A percentile compares a stretch with the other conserved stretches of the same genome.
Conservation (phyloP, 495 filamentous ascomycete species). For the Aspergillus carlsbadensis region DNA sequence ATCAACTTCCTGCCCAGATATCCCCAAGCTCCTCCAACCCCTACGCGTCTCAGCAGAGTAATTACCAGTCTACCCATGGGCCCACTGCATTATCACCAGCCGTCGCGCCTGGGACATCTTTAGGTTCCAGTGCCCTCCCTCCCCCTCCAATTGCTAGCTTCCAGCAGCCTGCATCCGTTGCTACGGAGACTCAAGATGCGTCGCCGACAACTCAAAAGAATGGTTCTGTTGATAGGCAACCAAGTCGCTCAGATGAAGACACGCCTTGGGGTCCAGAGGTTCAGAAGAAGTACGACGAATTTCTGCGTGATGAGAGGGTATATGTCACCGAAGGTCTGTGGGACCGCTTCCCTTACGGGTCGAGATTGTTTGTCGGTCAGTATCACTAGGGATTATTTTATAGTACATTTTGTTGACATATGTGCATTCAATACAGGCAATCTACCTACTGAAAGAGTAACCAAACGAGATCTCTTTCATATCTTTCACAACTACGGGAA, state of each 20-base stretch:
- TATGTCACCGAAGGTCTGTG: conserved; percentile 88
- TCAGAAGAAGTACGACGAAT: conserved; percentile 78
- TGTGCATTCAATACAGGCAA: conserved; percentile 62
- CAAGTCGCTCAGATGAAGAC: conserved; percentile 42
- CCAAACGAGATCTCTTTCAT: conserved; percentile 90
- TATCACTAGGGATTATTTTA: conserved; percentile 13
- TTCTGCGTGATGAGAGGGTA: conserved; percentile 72
- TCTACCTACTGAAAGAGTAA: conserved; percentile 86
- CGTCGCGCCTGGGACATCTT: conserved; percentile 53
- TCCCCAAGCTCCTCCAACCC: conserved; percentile 34
- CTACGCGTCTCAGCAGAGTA: conserved; percentile 43
- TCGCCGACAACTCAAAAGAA: conserved; percentile 26
- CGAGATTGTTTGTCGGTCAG: conserved; percentile 89
- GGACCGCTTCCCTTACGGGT: conserved; percentile 87
- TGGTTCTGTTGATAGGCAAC: conserved; percentile 31
- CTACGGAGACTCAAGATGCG: conserved; percentile 39
- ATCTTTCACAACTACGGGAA: conserved; percentile 83
- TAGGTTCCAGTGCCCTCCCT: conserved; percentile 55
- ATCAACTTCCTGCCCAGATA: conserved; percentile 42
- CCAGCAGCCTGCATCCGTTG: conserved; percentile 39
- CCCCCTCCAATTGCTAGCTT: conserved; percentile 60
- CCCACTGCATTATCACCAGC: conserved; percentile 45
- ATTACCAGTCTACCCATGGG: conserved; percentile 42
- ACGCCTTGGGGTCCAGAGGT: conserved; percentile 58
- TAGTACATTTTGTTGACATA: conserved; percentile 16